Evolutionary conservation across 805 yeast species (phyloP), one percentile per base, ranked within the genome.

Genomic region (Sporopachydermia quercuum): DNA sequence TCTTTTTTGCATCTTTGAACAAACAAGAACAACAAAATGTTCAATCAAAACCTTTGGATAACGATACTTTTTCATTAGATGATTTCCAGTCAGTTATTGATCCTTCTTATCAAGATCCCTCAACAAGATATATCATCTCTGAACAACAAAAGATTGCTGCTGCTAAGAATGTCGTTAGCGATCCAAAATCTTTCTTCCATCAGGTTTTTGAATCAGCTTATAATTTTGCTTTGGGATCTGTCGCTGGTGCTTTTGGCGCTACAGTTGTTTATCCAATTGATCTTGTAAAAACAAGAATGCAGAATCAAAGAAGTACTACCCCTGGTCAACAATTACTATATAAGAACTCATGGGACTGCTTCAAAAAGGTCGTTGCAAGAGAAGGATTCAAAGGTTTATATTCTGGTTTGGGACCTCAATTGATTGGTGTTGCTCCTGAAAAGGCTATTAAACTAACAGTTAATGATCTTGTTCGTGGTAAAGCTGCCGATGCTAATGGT

Each of bases 221-320:
- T 61, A 85, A 93, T 43, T 89, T 89, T 59, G 63, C 81, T 19
- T 65, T 89, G 43, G 98, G 98, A 14, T 85, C 96, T 3, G 70
- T 87, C 39, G 97, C 98, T 19, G 98, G 98, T 43, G 91, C 96
- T 50, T 76, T 89, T 59, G 98, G 98, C 45, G 96, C 98, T n/a
- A 84, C 96, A 4, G 83, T 81, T 13, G 98, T 89, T 36, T 89
- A 89, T 57, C 98, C 98, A 19, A 91, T 91, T 48, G 98, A 89
- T 61, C 67, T 91, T 56, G 86, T 89, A 47, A 89, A 89, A 63
- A 89, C 98, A 3, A 75, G 97, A 58, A 85, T 89, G 94, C 98
- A 89, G 63, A 94, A 94, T 45, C 97, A 89, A 63, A 74, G 85
- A 47, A 74, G 75, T 44, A 66, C 72, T 38, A 62, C 78, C 1